Evolutionary conservation across 805 yeast genomes (phyloP).

Genomic region (Monosporozyma siamensis): DNA sequence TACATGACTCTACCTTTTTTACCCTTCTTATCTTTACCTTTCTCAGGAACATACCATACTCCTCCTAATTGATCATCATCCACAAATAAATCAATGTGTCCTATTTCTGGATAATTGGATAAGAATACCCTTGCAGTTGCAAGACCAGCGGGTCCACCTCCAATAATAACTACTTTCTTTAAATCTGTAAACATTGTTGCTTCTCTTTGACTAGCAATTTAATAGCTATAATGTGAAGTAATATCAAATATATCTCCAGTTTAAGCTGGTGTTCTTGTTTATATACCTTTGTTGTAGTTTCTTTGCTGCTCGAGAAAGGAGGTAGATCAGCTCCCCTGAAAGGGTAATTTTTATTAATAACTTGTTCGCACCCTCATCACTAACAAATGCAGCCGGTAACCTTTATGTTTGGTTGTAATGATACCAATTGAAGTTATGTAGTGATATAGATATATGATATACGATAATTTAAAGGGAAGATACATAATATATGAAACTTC

Average conservation of each 20-base stretch:
- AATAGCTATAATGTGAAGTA: background rate
- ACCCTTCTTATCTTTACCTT: conserved; percentile 7
- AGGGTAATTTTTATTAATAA: too few species aligned
- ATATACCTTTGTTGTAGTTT: too few species aligned
- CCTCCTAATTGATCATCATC: conserved; percentile 60
- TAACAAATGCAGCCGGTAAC: too few species aligned
- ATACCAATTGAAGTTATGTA: too few species aligned
- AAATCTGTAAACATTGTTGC: background rate
- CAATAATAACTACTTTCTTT: conserved; percentile 51
- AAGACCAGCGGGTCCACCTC: conserved; percentile 72
- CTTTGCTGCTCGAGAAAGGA: too few species aligned
- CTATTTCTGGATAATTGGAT: conserved; percentile 39
- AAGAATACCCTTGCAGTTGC: conserved; percentile 56
- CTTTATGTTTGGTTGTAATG: too few species aligned
- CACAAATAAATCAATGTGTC: conserved; percentile 49
- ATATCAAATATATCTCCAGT: too few species aligned
- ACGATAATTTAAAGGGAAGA: too few species aligned
- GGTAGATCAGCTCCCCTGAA: too few species aligned
- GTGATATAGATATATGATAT: too few species aligned
- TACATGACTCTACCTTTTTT: conserved; percentile 41
- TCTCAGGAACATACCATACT: conserved; percentile 53
- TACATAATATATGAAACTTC: background rate
- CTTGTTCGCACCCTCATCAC: too few species aligned
- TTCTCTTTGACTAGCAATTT: background rate
- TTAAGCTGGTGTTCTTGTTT: too few species aligned